Percentiles rank a stretch among this genome's conserved stretches.
phyloP scores from a whole-genome alignment of 1,284 basidiomycete genomes.

The Pterula multifida region DNA sequence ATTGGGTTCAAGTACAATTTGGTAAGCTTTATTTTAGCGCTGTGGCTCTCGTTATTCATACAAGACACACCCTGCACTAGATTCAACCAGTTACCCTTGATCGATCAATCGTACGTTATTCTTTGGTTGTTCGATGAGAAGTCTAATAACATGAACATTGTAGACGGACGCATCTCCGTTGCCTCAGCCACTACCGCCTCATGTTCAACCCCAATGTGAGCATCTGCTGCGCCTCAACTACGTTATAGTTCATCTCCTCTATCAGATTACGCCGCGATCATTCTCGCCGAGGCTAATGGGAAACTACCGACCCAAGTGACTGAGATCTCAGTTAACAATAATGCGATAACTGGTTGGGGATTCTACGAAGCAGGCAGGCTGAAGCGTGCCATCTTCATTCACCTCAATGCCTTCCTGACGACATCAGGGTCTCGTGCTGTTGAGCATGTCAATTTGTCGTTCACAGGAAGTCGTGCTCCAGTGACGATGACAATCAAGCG shows the following conservation, averaged over 20 bases:
- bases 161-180: conserved; percentile 32
- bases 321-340: conserved; percentile 38
- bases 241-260: background rate
- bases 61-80: conserved; percentile 16
- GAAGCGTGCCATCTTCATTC: conserved; percentile 42
- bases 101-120: conserved; percentile 25
- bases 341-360: conserved; percentile 49
- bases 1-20: conserved; percentile 38
- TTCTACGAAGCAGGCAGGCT: conserved; percentile 38
- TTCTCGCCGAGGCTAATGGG: conserved; percentile 27
- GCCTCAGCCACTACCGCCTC: conserved; percentile 33
- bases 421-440: conserved; percentile 18
- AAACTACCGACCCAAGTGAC: conserved; percentile 25
- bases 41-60: background rate
- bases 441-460: conserved; percentile 27
- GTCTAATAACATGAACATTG: no score
- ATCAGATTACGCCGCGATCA: background rate
- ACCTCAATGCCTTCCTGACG: conserved; percentile 38
- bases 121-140: no score
- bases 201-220: conserved; percentile 51
- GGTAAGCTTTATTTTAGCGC: conserved; percentile 15
- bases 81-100: conserved; percentile 43
- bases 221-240: conserved; percentile 20
- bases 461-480: conserved; percentile 9
- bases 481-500: conserved; percentile 28